These are phyloP conservation scores for Aschersonia sp. DNA, from an alignment of 2,329 filamentous ascomycete genomes.

Conservation along the genomic window DNA sequence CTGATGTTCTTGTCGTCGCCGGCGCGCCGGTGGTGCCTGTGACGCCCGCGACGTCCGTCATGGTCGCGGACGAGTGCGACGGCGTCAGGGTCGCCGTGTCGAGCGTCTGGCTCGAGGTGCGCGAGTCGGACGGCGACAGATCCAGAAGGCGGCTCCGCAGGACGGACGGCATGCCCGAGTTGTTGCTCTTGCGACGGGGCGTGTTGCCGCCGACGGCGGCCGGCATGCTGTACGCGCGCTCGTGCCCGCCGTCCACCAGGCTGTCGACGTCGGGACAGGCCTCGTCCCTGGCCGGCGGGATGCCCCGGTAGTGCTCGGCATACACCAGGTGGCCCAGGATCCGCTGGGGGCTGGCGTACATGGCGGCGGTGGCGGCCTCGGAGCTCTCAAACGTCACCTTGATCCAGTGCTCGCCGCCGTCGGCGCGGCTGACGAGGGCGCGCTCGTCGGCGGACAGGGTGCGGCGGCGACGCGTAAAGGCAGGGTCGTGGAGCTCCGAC, in stretches of 20 bases:
- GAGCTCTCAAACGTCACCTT: constrained; percentile 68
- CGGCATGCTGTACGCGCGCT: constrained; percentile 22
- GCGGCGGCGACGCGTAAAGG: constrained; percentile 45
- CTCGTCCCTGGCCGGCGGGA: constrained; percentile 48
- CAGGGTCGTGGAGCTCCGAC: constrained; percentile 57
- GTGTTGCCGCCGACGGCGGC: constrained; percentile 8
- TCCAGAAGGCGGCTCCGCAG: constrained; percentile 23
- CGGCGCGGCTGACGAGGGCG: constrained; percentile 64
- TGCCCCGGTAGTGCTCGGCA: constrained; percentile 54
- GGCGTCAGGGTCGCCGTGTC: constrained; percentile 38
- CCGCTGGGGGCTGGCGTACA: constrained; percentile 55
- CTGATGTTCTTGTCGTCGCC: no score
- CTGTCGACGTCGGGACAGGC: constrained; percentile 40
- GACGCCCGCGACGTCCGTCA: constrained; percentile 16
- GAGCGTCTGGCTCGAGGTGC: constrained; percentile 39
- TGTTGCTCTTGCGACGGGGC: constrained; percentile 12
- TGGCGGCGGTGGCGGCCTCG: constrained; percentile 54
- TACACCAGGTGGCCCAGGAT: constrained; percentile 57
- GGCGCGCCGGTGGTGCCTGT: constrained; percentile 1
- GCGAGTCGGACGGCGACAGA: constrained; percentile 28
- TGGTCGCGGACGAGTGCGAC: constrained; percentile 27
- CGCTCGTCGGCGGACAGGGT: constrained; percentile 59
- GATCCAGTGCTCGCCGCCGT: constrained; percentile 83
- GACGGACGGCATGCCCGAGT: constrained; percentile 16
- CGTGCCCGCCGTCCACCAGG: constrained; percentile 15